Percentiles rank a stretch among this genome's conserved stretches.
Conservation (phyloP, 2,329 filamentous ascomycete genomes). For the Chaetomium sp. region DNA sequence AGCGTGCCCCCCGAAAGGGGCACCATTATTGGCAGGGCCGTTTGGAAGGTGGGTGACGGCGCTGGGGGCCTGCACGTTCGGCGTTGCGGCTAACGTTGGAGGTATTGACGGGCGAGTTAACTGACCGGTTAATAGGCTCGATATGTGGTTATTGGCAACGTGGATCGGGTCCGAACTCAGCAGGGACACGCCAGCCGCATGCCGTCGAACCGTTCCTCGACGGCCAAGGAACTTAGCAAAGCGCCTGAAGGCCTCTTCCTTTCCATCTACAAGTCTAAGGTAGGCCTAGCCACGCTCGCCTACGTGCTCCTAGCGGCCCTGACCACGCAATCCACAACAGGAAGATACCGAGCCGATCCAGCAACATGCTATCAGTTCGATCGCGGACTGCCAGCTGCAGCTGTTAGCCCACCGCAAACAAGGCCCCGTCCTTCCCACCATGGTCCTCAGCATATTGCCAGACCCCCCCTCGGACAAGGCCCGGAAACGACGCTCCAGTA, state of each 20-base stretch:
- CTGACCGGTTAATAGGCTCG: constrained; percentile 40
- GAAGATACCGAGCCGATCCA: constrained; percentile 49
- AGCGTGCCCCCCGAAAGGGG: constrained; percentile 46
- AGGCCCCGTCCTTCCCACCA: constrained; percentile 51
- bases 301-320: neutral
- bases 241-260: constrained; percentile 41
- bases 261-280: constrained; percentile 52
- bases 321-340: constrained; percentile 26
- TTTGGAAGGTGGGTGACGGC: constrained; percentile 43
- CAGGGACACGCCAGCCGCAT: constrained; percentile 34
- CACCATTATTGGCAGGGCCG: constrained; percentile 43
- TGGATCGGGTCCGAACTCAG: constrained; percentile 34
- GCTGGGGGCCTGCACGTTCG: too few species aligned
- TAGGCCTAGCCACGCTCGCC: constrained; percentile 25
- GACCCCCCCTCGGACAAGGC: constrained; percentile 50
- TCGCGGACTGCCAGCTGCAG: constrained; percentile 54
- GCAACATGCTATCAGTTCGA: constrained; percentile 45
- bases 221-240: constrained; percentile 28
- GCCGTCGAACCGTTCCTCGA: constrained; percentile 32
- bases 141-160: constrained; percentile 50
- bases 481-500: constrained; percentile 58
- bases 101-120: neutral
- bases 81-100: too few species aligned
- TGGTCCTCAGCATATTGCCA: constrained; percentile 49
- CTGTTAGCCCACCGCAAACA: constrained; percentile 56